Percentiles rank a stretch among this genome's conserved stretches.
Evolutionary conservation across 306 rosid species (phyloP).

Genomic region (Sophora flavescens): DNA sequence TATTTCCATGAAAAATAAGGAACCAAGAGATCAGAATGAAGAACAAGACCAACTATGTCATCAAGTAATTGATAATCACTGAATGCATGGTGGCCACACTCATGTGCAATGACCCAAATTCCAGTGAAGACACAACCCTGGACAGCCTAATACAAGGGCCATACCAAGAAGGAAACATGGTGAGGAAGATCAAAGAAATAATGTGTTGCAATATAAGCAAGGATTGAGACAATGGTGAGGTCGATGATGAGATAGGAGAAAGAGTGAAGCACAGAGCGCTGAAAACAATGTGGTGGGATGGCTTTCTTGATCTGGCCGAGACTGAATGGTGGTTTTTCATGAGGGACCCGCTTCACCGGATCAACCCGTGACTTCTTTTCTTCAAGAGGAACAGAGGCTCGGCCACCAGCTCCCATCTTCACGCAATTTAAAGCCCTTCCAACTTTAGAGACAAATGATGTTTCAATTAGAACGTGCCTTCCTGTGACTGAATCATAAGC

Average conservation of each 20-base stretch:
- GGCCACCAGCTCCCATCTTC: slow-evolving; percentile 83
- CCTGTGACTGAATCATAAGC: background rate
- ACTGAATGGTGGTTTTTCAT: slow-evolving; percentile 66
- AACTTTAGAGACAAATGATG: too few relatives aligned
- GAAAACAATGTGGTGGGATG: slow-evolving; percentile 79
- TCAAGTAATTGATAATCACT: slow-evolving; percentile 80
- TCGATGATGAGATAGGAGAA: slow-evolving; percentile 70
- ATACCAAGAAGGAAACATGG: slow-evolving; percentile 54
- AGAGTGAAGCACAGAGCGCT: slow-evolving; percentile 69
- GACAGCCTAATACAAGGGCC: slow-evolving; percentile 66
- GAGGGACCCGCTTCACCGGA: slow-evolving; percentile 62
- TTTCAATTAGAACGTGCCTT: too few relatives aligned
- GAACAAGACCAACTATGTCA: slow-evolving; percentile 68
- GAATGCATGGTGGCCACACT: slow-evolving; percentile 58
- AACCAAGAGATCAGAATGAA: slow-evolving; percentile 72
- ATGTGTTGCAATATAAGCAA: slow-evolving; percentile 57
- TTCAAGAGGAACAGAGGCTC: slow-evolving; percentile 48
- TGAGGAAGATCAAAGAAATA: slow-evolving; percentile 56
- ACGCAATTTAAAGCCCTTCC: background rate
- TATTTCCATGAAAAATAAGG: slow-evolving; percentile 92
- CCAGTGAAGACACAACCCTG: slow-evolving; percentile 81
- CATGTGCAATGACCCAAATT: slow-evolving; percentile 87
- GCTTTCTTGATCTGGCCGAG: slow-evolving; percentile 72
- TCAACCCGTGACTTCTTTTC: slow-evolving; percentile 42
- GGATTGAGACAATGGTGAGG: slow-evolving; percentile 53